A percentile compares a stretch with the other conserved stretches of the same genome.
These are phyloP conservation scores for Hypoxylon cercidicola DNA, from an alignment of 495 filamentous ascomycete genomes.

Conservation along the genomic window DNA sequence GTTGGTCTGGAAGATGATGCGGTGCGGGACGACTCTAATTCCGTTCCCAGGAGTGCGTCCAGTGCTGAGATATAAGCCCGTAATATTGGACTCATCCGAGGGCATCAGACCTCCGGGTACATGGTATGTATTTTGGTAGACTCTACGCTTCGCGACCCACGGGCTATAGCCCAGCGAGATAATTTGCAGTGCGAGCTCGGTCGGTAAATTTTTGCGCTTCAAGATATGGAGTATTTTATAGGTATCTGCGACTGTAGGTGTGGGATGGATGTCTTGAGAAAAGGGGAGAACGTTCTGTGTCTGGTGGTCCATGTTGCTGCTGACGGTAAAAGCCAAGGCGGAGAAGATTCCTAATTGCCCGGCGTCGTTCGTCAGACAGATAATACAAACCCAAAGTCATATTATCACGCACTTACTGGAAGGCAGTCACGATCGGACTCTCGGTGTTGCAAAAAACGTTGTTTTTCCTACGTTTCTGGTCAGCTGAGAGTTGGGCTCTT, in stretches of 20 bases:
- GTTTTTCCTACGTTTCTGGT: too few species aligned
- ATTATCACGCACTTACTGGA: too few species aligned
- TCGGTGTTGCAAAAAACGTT: too few species aligned
- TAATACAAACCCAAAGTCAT: too few species aligned
- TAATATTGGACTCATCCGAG: background rate
- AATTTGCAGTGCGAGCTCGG: constrained; percentile 19
- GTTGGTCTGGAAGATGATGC: constrained; percentile 29
- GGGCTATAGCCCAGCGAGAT: constrained; percentile 7
- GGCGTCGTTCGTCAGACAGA: too few species aligned
- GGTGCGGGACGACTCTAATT: background rate
- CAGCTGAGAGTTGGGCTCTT: too few species aligned
- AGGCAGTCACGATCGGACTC: too few species aligned
- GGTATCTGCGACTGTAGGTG: constrained; percentile 1
- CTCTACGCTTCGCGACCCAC: constrained; percentile 10
- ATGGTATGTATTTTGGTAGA: background rate
- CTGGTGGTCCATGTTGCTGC: background rate
- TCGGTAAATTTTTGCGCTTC: constrained; percentile 3
- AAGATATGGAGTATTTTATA: constrained; percentile 1
- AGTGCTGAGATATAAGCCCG: constrained; percentile 12
- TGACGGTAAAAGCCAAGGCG: too few species aligned
- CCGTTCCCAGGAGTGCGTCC: constrained; percentile 1
- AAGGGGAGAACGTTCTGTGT: constrained; percentile 2
- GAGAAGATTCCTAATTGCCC: too few species aligned
- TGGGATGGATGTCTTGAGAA: constrained; percentile 1
- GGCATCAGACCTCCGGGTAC: background rate